Evolutionary conservation across 2,329 filamentous ascomycete genomes (phyloP).

Genomic region (Monilinia polystroma): DNA sequence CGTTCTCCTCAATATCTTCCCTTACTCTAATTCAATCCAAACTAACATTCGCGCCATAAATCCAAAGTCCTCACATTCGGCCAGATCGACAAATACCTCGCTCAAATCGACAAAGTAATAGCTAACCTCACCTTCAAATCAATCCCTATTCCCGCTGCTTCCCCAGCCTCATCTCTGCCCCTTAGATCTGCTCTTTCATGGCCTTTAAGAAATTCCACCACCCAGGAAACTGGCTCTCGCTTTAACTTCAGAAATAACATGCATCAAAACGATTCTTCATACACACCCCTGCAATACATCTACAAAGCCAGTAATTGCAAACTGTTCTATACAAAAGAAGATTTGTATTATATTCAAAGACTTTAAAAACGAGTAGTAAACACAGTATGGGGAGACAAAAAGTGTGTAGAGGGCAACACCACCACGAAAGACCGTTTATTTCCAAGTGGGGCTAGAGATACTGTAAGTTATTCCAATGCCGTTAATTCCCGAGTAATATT

Average conservation of each 20-base stretch:
- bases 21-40: slow-evolving; percentile 23
- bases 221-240: slow-evolving; percentile 29
- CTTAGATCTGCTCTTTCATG: not conserved
- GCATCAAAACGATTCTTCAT: slow-evolving; percentile 36
- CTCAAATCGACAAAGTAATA: not conserved
- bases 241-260: slow-evolving; percentile 47
- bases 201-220: slow-evolving; percentile 20
- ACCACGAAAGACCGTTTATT: not conserved
- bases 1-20: slow-evolving; percentile 6
- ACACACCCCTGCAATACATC: slow-evolving; percentile 56
- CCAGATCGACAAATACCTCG: not conserved
- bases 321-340: slow-evolving; percentile 56
- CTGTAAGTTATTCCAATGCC: not conserved
- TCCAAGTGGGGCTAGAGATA: not conserved
- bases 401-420: slow-evolving; percentile 38
- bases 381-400: slow-evolving; percentile 43
- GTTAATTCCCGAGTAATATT: not conserved
- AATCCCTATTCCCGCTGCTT: not conserved
- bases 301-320: slow-evolving; percentile 61
- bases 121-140: not conserved
- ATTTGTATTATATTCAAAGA: slow-evolving; percentile 48
- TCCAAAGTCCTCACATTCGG: not conserved
- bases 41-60: slow-evolving; percentile 13
- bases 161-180: not conserved
- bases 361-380: slow-evolving; percentile 51